phyloP scores from a whole-genome alignment of 192 early-diverging fungal genomes.

The Jimgerdemannia lactiflua region DNA sequence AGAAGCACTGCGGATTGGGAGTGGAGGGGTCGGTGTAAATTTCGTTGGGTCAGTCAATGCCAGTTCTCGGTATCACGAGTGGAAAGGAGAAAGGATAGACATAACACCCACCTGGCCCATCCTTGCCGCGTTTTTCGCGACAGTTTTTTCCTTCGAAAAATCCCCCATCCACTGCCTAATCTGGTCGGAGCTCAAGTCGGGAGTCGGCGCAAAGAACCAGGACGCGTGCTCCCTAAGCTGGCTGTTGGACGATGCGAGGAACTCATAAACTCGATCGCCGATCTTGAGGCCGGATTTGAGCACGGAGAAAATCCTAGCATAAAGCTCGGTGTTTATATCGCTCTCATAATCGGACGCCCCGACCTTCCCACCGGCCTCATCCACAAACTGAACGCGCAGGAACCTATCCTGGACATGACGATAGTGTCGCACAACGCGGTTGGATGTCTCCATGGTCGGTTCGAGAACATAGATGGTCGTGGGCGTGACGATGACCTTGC shows the following conservation, averaged over 20 bases:
- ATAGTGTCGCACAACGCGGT: slow-evolving; percentile 69
- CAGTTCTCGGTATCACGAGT: no score
- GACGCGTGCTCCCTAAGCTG: slow-evolving; percentile 61
- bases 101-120: slow-evolving; percentile 52
- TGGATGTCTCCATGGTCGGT: slow-evolving; percentile 63
- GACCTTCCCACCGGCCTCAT: slow-evolving; percentile 50
- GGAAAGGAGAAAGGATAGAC: no score
- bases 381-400: slow-evolving; percentile 65
- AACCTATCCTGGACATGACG: slow-evolving; percentile 49
- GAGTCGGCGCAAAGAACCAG: slow-evolving; percentile 67
- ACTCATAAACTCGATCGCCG: slow-evolving; percentile 52
- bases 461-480: slow-evolving; percentile 60
- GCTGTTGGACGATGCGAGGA: slow-evolving; percentile 61
- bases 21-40: background rate
- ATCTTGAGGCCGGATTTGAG: slow-evolving; percentile 52
- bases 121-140: slow-evolving; percentile 67
- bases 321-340: slow-evolving; percentile 25
- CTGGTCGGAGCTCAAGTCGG: slow-evolving; percentile 36
- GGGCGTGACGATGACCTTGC: slow-evolving; percentile 63
- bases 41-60: background rate
- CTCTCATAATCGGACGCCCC: slow-evolving; percentile 10
- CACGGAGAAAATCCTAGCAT: slow-evolving; percentile 46
- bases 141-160: slow-evolving; percentile 58
- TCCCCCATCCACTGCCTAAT: slow-evolving; percentile 71
- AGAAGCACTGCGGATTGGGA: slow-evolving; percentile 47